Evolutionary conservation across 2,329 filamentous ascomycete genomes (phyloP), one percentile per base, ranked within the genome.

Genomic region (Trichoderma sp.): DNA sequence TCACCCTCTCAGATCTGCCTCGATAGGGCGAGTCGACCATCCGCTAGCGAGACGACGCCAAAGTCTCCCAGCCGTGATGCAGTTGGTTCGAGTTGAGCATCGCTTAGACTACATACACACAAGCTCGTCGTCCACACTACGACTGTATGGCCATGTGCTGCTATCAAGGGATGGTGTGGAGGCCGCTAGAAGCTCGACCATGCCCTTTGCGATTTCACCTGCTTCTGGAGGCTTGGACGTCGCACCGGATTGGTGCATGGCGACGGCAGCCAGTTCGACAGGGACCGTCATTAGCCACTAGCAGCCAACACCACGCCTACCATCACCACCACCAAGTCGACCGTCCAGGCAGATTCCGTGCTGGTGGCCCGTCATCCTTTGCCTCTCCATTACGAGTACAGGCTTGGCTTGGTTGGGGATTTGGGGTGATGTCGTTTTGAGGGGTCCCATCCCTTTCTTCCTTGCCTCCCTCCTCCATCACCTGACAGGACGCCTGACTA

Each of bases 201-300:
- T 63, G 47, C 71, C 71, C 8, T 36, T 72, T 70, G 66, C 51
- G 71, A 63, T 39, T 53, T 71, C 39, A 61, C 71, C 60, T 72
- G 71, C 71, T 65, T 72, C 64, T 30, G 58, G 71, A 32, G 63
- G 47, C 28, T 64, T 70, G 65, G 34, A 62, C 58, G 34, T 64
- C 39, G 65, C 64, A 57, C 57, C 26, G 65, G 71, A 67, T 72
- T 70, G 66, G 71, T 30, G 60, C 69, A 67, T 63, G 60, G 57
- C 26, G 63, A 24, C 65, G 18, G 68, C 56, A 51, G 30, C 58
- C 67, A 53, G 26, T 36, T 24, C 53, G 67, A 51, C 58, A 70
- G 21, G 66, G 66, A 62, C 57, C 39, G 14, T 62, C 57, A 34
- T 57, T 18, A 71, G 68, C 68, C 68, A 62, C 60, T 63, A 26